Evolutionary conservation across 202 grass and related monocot species (phyloP).

Genomic region (Cymbopogon flexuosus): DNA sequence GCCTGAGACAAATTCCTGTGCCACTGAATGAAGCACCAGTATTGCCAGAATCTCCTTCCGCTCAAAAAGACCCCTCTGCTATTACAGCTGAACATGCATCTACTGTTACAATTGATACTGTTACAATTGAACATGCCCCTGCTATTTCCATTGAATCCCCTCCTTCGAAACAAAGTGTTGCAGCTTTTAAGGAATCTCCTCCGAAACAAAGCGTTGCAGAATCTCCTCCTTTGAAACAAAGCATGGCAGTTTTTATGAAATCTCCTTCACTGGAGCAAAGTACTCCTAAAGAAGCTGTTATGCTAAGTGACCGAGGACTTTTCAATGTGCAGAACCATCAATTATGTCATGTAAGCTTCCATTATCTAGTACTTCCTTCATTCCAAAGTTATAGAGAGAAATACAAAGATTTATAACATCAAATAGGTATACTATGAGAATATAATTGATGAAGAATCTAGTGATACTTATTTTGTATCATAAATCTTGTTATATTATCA

Average conservation of each 20-base stretch:
- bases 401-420: too few relatives aligned
- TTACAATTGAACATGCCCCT: slow-evolving; percentile 29
- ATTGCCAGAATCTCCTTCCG: not conserved
- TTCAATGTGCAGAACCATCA: slow-evolving; percentile 52
- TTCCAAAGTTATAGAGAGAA: too few relatives aligned
- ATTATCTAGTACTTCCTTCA: not conserved
- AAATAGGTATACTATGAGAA: too few relatives aligned
- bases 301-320: slow-evolving; percentile 40
- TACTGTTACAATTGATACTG: slow-evolving; percentile 27
- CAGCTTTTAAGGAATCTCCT: slow-evolving; percentile 38
- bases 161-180: slow-evolving; percentile 23
- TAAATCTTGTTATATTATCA: too few relatives aligned
- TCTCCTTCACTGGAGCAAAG: slow-evolving; percentile 34
- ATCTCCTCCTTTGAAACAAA: slow-evolving; percentile 24
- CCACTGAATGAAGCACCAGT: slow-evolving; percentile 18
- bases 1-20: slow-evolving; percentile 36
- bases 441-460: too few relatives aligned
- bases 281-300: slow-evolving; percentile 32
- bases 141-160: slow-evolving; percentile 22
- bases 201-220: slow-evolving; percentile 21
- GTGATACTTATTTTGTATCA: too few relatives aligned
- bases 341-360: slow-evolving; percentile 77
- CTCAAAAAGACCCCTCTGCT: slow-evolving; percentile 11
- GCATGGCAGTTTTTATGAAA: slow-evolving; percentile 26
- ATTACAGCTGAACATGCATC: slow-evolving; percentile 31